Percentiles rank a stretch among this genome's conserved stretches.
These are phyloP conservation scores for Zygnema cylindricum DNA, from an alignment of 139 green algal species.

Conservation along the genomic window DNA sequence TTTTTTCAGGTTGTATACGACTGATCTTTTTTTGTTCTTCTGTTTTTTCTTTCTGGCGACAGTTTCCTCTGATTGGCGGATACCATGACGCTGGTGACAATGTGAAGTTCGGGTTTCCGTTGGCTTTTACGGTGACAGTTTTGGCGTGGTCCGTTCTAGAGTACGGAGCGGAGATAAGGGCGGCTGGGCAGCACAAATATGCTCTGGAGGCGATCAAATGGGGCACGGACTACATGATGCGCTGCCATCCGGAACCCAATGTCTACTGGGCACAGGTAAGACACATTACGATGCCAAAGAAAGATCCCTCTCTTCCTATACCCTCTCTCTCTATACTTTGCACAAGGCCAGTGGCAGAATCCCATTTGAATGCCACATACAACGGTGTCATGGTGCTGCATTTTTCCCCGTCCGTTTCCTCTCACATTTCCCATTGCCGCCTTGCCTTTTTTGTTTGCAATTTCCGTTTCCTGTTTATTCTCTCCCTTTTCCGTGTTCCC, in stretches of 20 bases:
- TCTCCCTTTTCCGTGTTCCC: not conserved
- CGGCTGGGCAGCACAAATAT: slow-evolving; percentile 60
- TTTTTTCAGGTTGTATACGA: too few relatives aligned
- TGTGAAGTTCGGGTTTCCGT: slow-evolving; percentile 72
- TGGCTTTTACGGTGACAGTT: slow-evolving; percentile 65
- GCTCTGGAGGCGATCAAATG: slow-evolving; percentile 66
- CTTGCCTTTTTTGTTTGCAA: slow-evolving; percentile 6
- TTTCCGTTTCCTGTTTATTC: not conserved
- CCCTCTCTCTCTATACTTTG: not conserved
- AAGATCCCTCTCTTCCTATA: not conserved
- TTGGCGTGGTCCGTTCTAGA: slow-evolving; percentile 64
- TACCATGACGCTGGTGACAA: slow-evolving; percentile 74
- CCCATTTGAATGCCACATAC: too few relatives aligned
- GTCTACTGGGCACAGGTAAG: slow-evolving; percentile 12
- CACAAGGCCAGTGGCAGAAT: too few relatives aligned
- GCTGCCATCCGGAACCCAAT: slow-evolving; percentile 27
- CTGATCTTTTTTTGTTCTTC: too few relatives aligned
- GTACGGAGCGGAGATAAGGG: slow-evolving; percentile 60
- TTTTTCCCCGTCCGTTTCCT: not conserved
- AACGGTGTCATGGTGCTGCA: too few relatives aligned
- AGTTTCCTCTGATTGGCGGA: slow-evolving; percentile 61
- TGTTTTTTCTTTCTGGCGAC: too few relatives aligned
- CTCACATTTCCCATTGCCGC: too few relatives aligned
- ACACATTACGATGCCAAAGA: too few relatives aligned
- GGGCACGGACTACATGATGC: slow-evolving; percentile 76